phyloP scores from a whole-genome alignment of 2,329 filamentous ascomycete genomes.

The Aspergillus glaucus region DNA sequence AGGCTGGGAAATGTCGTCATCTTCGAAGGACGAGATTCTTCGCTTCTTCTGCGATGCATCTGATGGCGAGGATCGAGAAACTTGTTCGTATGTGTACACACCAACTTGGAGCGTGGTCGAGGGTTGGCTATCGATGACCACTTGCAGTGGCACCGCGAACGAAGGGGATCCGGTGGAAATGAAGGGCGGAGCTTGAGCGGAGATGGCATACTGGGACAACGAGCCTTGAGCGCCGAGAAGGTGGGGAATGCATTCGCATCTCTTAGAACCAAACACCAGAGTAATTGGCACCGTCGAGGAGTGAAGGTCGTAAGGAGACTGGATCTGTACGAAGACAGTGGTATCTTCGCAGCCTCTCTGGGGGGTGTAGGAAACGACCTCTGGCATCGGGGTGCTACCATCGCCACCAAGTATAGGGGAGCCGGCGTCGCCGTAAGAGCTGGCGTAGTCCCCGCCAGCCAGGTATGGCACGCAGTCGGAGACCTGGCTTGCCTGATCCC shows the following conservation, averaged over 20 bases:
- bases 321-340: constrained; percentile 66
- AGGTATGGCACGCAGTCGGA: constrained; percentile 37
- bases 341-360: constrained; percentile 62
- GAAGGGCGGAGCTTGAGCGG: constrained; percentile 64
- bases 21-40: constrained; percentile 43
- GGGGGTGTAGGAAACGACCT: constrained; percentile 66
- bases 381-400: constrained; percentile 50
- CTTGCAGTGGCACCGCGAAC: constrained; percentile 52
- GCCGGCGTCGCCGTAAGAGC: constrained; percentile 56
- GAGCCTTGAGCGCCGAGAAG: constrained; percentile 54
- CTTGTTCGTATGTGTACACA: constrained; percentile 55
- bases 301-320: constrained; percentile 68
- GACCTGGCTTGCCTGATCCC: constrained; percentile 35
- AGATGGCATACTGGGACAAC: constrained; percentile 64
- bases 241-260: constrained; percentile 60
- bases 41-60: constrained; percentile 52
- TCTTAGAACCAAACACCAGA: constrained; percentile 72
- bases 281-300: constrained; percentile 53
- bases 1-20: constrained; percentile 42
- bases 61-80: constrained; percentile 32
- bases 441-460: constrained; percentile 32
- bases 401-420: constrained; percentile 61
- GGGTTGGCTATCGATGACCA: constrained; percentile 54
- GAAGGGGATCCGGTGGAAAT: constrained; percentile 51
- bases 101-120: constrained; percentile 52